Evolutionary conservation across 176 grass and related monocot species (phyloP).

Genomic region (Paspalum vaginatum): DNA sequence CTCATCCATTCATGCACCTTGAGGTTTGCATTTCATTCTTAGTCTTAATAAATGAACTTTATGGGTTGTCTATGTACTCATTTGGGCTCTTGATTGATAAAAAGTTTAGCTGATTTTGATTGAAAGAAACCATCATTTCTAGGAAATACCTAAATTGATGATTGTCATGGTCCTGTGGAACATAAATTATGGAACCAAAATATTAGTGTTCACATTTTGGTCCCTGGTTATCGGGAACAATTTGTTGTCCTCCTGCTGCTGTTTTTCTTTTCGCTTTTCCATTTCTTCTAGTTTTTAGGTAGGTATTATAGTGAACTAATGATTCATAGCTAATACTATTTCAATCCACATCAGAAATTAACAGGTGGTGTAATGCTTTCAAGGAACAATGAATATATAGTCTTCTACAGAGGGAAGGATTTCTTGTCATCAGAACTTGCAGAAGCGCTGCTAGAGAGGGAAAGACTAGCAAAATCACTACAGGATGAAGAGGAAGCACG

Average conservation of each 20-base stretch:
- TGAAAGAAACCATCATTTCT: slow-evolving; percentile 7
- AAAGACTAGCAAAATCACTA: slow-evolving; percentile 70
- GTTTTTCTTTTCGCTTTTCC: slow-evolving; percentile 23
- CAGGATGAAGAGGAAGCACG: slow-evolving; percentile 87
- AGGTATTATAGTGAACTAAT: slow-evolving; percentile 22
- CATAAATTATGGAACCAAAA: slow-evolving; percentile 15
- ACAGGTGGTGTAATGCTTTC: slow-evolving; percentile 88
- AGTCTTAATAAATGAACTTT: slow-evolving; percentile 11
- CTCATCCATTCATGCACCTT: slow-evolving; percentile 3
- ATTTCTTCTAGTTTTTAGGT: slow-evolving; percentile 31
- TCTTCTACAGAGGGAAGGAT: slow-evolving; percentile 98
- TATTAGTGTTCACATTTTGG: not conserved
- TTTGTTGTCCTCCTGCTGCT: not conserved
- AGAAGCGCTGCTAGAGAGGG: slow-evolving; percentile 75
- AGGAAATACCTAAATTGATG: slow-evolving; percentile 21
- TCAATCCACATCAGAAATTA: slow-evolving; percentile 67
- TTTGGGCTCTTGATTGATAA: slow-evolving; percentile 1
- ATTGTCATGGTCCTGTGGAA: not conserved
- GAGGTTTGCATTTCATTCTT: slow-evolving; percentile 25
- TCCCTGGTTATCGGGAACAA: not conserved
- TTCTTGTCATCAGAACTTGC: slow-evolving; percentile 78
- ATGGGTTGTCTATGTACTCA: not conserved
- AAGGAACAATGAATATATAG: slow-evolving; percentile 88
- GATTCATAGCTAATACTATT: slow-evolving; percentile 27
- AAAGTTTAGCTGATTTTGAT: slow-evolving; percentile 3